Evolutionary conservation across 2,329 filamentous ascomycete genomes (phyloP).

Genomic region (Aureobasidium sp.): DNA sequence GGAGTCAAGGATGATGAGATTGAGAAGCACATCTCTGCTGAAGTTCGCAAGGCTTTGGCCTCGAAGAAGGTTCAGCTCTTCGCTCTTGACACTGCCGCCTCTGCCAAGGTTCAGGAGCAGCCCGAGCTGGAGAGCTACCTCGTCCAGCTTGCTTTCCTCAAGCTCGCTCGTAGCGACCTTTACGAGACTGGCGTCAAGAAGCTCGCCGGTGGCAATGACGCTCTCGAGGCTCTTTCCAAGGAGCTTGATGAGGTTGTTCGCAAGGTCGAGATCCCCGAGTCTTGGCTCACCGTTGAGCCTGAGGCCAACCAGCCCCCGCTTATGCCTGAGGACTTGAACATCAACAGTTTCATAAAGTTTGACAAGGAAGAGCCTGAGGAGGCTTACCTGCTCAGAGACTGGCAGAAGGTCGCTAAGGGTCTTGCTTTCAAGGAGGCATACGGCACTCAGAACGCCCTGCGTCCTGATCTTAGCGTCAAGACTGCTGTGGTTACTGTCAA

Average conservation of each 20-base stretch:
- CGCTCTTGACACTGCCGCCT: constrained; percentile 62
- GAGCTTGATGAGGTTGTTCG: constrained; percentile 61
- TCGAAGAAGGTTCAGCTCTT: constrained; percentile 64
- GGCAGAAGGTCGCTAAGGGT: constrained; percentile 78
- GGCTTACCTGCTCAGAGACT: constrained; percentile 59
- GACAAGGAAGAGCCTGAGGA: constrained; percentile 66
- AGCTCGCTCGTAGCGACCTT: constrained; percentile 60
- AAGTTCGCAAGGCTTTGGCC: constrained; percentile 62
- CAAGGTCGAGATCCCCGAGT: constrained; percentile 63
- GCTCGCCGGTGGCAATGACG: constrained; percentile 53
- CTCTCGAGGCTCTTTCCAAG: constrained; percentile 50
- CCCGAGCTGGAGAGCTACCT: constrained; percentile 55
- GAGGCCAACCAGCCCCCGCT: constrained; percentile 44
- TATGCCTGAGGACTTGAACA: constrained; percentile 56
- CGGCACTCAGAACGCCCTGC: constrained; percentile 60
- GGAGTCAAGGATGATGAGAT: constrained; percentile 79
- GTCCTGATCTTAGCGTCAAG: constrained; percentile 79
- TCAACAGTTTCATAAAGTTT: constrained; percentile 76
- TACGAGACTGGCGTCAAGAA: constrained; percentile 57
- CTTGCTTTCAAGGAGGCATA: constrained; percentile 94
- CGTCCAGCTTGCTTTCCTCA: constrained; percentile 74
- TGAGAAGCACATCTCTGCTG: constrained; percentile 71
- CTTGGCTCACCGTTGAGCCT: constrained; percentile 66
- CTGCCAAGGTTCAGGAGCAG: constrained; percentile 59
- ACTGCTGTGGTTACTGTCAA: constrained; percentile 83